These are phyloP conservation scores for Acacia melanoxylon DNA, from an alignment of 306 rosid species.

Conservation along the genomic window DNA sequence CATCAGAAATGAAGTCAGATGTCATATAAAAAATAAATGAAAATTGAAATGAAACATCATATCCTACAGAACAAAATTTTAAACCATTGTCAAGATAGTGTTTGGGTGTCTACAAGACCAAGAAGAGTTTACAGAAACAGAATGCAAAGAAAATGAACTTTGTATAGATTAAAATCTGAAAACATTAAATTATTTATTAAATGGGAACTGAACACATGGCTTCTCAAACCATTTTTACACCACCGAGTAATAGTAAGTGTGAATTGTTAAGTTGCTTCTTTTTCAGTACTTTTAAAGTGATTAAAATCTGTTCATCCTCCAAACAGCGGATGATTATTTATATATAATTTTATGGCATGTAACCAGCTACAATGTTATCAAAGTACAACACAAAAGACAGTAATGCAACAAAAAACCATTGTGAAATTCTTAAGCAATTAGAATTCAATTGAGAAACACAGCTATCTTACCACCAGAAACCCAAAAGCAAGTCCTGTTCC, in stretches of 20 bases:
- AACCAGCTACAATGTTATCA: constrained; percentile 21
- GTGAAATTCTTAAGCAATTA: constrained; percentile 5
- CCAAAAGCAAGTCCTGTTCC: constrained; percentile 96
- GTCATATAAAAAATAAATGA: neutral
- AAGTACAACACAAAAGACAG: constrained; percentile 12
- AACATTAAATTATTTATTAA: constrained; percentile 4
- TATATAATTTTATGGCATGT: neutral
- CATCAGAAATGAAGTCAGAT: neutral
- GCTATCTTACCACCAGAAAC: constrained; percentile 75
- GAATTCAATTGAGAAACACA: constrained; percentile 11
- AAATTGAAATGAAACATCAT: neutral
- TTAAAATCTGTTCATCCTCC: neutral
- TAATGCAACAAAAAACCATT: too few relatives aligned
- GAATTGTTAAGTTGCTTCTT: neutral
- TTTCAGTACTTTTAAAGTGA: neutral
- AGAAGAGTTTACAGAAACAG: neutral
- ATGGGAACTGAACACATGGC: constrained; percentile 11
- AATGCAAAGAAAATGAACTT: neutral
- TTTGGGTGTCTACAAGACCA: neutral
- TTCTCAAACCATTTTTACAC: constrained; percentile 24
- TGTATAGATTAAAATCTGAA: neutral
- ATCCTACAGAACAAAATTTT: neutral
- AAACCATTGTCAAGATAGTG: neutral
- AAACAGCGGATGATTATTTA: constrained; percentile 2
- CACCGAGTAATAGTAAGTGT: too few relatives aligned